Conservation (phyloP, 2,329 filamentous ascomycete genomes). For the Capronia coronata region DNA sequence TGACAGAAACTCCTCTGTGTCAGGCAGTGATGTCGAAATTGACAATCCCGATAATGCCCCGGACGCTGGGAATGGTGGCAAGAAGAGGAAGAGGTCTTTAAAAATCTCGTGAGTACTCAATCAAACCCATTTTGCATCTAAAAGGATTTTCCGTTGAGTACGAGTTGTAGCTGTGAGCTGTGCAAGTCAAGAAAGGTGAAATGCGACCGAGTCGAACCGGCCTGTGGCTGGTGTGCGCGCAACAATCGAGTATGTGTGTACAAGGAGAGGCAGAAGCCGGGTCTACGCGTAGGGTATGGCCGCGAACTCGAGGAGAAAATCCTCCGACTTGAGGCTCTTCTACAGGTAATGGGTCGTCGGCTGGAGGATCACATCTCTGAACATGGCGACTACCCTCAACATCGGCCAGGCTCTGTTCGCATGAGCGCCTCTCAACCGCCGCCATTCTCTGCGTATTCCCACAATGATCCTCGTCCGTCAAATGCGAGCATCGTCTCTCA, state of each 20-base stretch:
- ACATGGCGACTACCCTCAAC: conserved; percentile 19
- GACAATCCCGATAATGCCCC: conserved; percentile 13
- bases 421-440: conserved; percentile 9
- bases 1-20: conserved; percentile 20
- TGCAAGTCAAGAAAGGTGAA: conserved; percentile 39
- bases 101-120: conserved; percentile 26
- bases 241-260: conserved; percentile 63
- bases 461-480: conserved; percentile 20
- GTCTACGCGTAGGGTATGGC: conserved; percentile 56
- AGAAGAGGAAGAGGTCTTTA: conserved; percentile 52
- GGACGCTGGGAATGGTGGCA: conserved; percentile 16
- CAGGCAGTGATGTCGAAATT: conserved; percentile 21
- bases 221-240: conserved; percentile 63
- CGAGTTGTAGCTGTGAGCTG: conserved; percentile 35
- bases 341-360: conserved; percentile 24
- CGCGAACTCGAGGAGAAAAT: conserved; percentile 54
- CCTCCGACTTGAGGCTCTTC: conserved; percentile 46
- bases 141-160: background rate
- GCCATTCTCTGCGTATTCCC: conserved; percentile 10
- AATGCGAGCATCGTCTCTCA: conserved; percentile 19
- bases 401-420: conserved; percentile 12
- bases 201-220: conserved; percentile 48
- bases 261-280: conserved; percentile 64
- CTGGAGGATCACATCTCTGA: conserved; percentile 27
- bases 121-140: background rate